Base-by-base conservation (phyloP, 352 stramenopile species). In the Phytopythium montanum region DNA sequence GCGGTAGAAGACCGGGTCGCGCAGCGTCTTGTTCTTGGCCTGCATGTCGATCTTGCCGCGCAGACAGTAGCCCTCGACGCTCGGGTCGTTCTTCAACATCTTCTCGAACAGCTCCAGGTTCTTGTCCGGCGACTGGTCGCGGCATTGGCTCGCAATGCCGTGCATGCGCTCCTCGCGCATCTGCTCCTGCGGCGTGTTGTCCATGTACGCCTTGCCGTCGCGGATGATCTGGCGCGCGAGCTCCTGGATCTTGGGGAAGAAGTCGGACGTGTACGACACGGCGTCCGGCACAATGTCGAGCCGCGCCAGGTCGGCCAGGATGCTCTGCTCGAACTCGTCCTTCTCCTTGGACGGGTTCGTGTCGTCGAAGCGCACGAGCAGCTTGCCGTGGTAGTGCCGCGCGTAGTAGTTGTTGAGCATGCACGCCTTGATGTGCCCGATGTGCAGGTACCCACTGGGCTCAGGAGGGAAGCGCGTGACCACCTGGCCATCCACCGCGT, bases 291-390 rank as follows among this genome's bases (percentile, higher is more conserved):
- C 76, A 41, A 93, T 88, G 58, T 92, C 87, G 33, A 98, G 75
- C 2, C 75, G 74, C 60, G 79, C 81, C 13, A 99, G 66, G 63
- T 98, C 95, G 25, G 88, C 65, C 28, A 98, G 61, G 69, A 98
- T 98, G 65, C 79, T 96, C 65, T 98, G 85, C 79, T 99, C 96
- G 63, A 98, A 99, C 76, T 99, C 98, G 57, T 98, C 95, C 78
- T 99, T 99, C 85, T 99, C 98, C 75, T 99, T 99, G 65, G 81
- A 96, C 16, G 98, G 98, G 79, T 99, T 99, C 31, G 98, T 99
- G 84, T 99, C 98, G 77, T 99, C 98, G 63, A 99, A 99, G 26
- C 98, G 90, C 29, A 99, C 79, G 56, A 99, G 96, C 31, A 99
- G 76, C 71, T 98, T 98, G 65, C 98, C 98, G 54, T 98, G 87